phyloP scores from a whole-genome alignment of 2,329 filamentous ascomycete genomes.

The Berkeleyomyces rouxiae region DNA sequence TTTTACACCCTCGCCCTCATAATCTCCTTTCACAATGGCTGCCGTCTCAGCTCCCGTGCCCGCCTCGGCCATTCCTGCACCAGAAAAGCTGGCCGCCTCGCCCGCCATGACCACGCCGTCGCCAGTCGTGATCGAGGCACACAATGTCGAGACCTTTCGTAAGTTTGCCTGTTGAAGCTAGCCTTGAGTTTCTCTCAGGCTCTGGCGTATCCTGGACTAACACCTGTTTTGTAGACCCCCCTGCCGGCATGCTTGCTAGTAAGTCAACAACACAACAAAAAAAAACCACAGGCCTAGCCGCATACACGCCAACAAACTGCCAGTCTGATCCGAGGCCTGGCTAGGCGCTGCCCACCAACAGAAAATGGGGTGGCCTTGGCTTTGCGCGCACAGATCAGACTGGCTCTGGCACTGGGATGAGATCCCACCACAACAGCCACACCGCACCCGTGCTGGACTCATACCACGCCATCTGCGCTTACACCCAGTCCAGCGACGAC shows the following conservation, averaged over 20 bases:
- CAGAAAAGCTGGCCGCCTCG: not conserved
- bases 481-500: not conserved
- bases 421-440: not conserved
- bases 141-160: constrained; percentile 60
- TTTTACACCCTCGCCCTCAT: not conserved
- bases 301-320: not conserved
- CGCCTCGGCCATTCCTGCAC: not conserved
- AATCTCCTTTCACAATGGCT: constrained; percentile 3
- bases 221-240: constrained; percentile 32
- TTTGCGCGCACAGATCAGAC: not conserved
- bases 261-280: constrained; percentile 22
- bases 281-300: not conserved
- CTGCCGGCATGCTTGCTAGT: constrained; percentile 52
- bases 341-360: not conserved
- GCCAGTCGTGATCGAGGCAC: constrained; percentile 56
- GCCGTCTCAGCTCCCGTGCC: constrained; percentile 2
- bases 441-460: not conserved
- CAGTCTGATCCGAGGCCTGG: not conserved
- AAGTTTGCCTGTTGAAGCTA: constrained; percentile 20
- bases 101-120: constrained; percentile 4
- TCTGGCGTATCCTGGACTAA: not conserved
- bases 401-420: not conserved
- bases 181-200: not conserved
- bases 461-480: not conserved
- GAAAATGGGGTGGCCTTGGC: not conserved